Base-by-base conservation (phyloP, 345 rosid species). In the Psidium guajava region DNA sequence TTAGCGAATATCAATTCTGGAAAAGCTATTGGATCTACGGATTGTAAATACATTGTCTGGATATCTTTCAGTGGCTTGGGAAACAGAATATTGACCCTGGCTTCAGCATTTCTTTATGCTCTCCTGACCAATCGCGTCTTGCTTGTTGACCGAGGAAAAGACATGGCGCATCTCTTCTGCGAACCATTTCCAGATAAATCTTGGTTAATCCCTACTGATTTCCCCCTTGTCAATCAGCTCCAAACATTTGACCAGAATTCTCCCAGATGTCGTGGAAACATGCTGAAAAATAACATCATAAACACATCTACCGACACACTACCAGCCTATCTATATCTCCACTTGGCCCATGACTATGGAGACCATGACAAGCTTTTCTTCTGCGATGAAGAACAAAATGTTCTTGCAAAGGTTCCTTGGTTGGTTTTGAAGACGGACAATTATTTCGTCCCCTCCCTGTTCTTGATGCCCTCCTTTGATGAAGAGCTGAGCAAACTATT, bases 11-110 rank as follows among this genome's bases (percentile, higher is more conserved):
- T 93, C 55, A 89, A 89, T 64, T 88, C 85, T n/a, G 88, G 89
- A 61, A 85, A 86, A 0, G 64, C 32, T 40, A 56, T 47, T 59
- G 74, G 74, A 4, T 85, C 90, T 15, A 28, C 87, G 42, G 90
- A 92, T 36, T 95, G 98, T 86, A 91, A 85, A 84, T 95, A 94
- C 56, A 86, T 94, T 75, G 93, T 95, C 24, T 95, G 93, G 95
- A 87, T 92, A 85, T 88, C 92, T 57, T 94, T 85, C 59, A 95
- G 96, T 32, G 98, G 98, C 81, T 86, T 94, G 90, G 98, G 98
- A 44, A 95, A 94, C 90, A 87, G 92, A 86, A 92, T 95, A 54
- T 83, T 95, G 36, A 89, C 93, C 61, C 86, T 95, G 52, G 88
- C 94, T 69, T 92, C 96, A 11, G 89, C 90, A 10, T 94, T 95